Evolutionary conservation across 352 stramenopile genomes (phyloP).

Genomic region (Pythium rhizo-oryzae): DNA sequence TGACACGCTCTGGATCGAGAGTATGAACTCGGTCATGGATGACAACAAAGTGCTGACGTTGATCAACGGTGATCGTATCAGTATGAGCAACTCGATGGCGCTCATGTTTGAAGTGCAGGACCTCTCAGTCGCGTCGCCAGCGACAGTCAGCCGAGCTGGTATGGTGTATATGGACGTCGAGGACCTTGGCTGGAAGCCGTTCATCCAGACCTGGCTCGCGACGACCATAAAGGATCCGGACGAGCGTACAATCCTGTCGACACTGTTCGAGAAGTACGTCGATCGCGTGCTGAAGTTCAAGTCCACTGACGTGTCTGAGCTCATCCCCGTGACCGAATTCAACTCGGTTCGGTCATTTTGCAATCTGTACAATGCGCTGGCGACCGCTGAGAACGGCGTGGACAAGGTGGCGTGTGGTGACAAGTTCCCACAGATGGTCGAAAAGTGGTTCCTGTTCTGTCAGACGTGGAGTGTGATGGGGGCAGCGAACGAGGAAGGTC

Average conservation of each 20-base stretch:
- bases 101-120: slow-evolving; percentile 96
- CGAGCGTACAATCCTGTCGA: slow-evolving; percentile 67
- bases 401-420: slow-evolving; percentile 64
- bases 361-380: slow-evolving; percentile 84
- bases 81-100: slow-evolving; percentile 85
- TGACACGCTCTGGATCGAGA: slow-evolving; percentile 89
- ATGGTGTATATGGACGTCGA: slow-evolving; percentile 95
- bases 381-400: slow-evolving; percentile 69
- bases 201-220: slow-evolving; percentile 74
- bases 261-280: slow-evolving; percentile 86
- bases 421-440: slow-evolving; percentile 65
- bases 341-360: slow-evolving; percentile 86
- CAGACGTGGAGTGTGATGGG: slow-evolving; percentile 88
- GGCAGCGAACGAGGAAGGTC: slow-evolving; percentile 82
- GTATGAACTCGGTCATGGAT: slow-evolving; percentile 91
- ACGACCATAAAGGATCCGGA: slow-evolving; percentile 65
- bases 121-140: slow-evolving; percentile 92
- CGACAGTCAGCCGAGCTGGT: slow-evolving; percentile 92
- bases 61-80: slow-evolving; percentile 88
- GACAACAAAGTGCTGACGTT: slow-evolving; percentile 89
- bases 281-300: slow-evolving; percentile 79
- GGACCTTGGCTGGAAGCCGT: slow-evolving; percentile 79
- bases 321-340: slow-evolving; percentile 80
- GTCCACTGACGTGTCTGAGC: slow-evolving; percentile 58
- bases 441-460: slow-evolving; percentile 89